Evolutionary conservation across 257 asterid species (phyloP).

Genomic region (Forsythia suspensa): DNA sequence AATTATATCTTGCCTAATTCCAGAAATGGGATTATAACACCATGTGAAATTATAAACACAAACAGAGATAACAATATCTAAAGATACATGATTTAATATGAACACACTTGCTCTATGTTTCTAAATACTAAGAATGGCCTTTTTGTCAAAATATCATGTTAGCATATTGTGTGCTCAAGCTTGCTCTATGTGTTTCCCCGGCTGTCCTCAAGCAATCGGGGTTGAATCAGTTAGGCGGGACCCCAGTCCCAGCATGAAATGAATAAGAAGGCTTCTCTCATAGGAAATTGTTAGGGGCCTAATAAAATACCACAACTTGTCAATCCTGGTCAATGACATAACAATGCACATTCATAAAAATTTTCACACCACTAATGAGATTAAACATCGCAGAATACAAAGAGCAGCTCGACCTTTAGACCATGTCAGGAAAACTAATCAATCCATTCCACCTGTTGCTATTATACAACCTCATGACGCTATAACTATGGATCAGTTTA

Average conservation of each 20-base stretch:
- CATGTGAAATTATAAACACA: not conserved
- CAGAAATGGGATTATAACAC: not conserved
- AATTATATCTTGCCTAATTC: not conserved
- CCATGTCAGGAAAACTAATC: not conserved
- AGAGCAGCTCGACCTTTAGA: not conserved
- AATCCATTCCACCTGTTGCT: not conserved
- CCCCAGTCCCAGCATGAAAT: not conserved
- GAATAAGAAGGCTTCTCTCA: not conserved
- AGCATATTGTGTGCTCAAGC: not conserved
- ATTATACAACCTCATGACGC: not conserved
- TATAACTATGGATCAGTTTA: not conserved
- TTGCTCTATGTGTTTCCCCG: not conserved
- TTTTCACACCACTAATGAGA: not conserved
- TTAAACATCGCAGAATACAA: not conserved
- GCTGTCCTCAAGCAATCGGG: not conserved
- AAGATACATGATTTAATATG: not conserved
- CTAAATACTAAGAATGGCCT: not conserved
- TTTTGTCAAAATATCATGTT: not conserved
- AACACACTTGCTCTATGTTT: not conserved
- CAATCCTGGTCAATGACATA: not conserved
- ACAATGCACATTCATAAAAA: not conserved
- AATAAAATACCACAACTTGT: not conserved
- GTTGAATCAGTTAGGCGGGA: not conserved
- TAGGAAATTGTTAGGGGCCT: not conserved
- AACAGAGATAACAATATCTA: not conserved